Evolutionary conservation across 108 stramenopile species (phyloP), one percentile per base, ranked within the genome.

Genomic region (Aurantiochytrium sp.): DNA sequence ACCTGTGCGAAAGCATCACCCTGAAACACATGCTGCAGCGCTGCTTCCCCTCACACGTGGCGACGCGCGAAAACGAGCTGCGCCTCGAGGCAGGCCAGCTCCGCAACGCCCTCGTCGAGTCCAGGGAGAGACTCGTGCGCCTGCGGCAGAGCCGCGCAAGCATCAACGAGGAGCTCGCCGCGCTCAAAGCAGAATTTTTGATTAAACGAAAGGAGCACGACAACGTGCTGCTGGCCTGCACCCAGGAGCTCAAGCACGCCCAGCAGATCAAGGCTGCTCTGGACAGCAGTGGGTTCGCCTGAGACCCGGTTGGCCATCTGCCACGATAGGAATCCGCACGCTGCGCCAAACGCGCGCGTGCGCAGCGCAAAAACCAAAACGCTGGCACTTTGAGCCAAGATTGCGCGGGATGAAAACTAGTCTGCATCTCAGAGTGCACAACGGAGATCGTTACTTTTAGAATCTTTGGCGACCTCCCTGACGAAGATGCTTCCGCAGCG

Each of bases 1-100:
- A 42, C 24, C 73, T 81, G 19, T 48, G 45, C 39, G 73, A 81
- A 24, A 81, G 73, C 2, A 81, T 81, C 45, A 48, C 73, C 50
- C 73, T 81, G 10, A 81, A 81, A 24, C 39, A 41, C n/a, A 48
- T 81, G 73, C 42, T 81, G 1, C 42, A 81, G 45, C 39, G 42
- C 45, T 81, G 45, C 45, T 81, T 81, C 32, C 73, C 73, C n/a
- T 30, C 21, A 24, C 73, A 81, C 45, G 73, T 81, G 6, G 73
- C 73, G 27, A 24, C 21, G 45, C 45, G 73, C 24, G 73, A 81
- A 48, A 48, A 6, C 34, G 59, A 65, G 24, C 8, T 19, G 12
- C 15, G 24, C 34, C 6, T 65, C 10, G 59, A 65, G 34, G 24
- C 59, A 1, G 59, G 19, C 10, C 27, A 34, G 15, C 59, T 65